A percentile compares a stretch with the other conserved stretches of the same genome.
phyloP scores from a whole-genome alignment of 1,284 basidiomycete species.

The Sporisorium scitamineum region DNA sequence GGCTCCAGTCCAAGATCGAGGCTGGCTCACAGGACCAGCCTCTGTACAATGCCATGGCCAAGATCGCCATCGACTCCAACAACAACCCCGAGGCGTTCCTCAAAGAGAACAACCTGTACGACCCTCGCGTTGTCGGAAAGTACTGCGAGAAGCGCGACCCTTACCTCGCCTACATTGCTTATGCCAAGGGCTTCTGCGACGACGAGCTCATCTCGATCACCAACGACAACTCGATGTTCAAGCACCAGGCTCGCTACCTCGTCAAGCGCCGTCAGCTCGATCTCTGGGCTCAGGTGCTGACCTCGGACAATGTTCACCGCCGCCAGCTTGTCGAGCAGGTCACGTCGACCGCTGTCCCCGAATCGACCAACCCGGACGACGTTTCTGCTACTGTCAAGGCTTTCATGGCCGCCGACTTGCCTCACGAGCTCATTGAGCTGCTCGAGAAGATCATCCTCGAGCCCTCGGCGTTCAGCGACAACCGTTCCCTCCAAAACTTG shows the following conservation, averaged over 20 bases:
- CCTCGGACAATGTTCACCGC: constrained; percentile 89
- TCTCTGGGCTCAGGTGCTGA: constrained; percentile 95
- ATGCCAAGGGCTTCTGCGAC: constrained; percentile 99
- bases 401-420: constrained; percentile 96
- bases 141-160: constrained; percentile 99
- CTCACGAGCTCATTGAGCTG: constrained; percentile 95
- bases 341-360: constrained; percentile 84
- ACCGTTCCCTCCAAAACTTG: constrained; percentile 78
- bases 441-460: constrained; percentile 99
- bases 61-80: constrained; percentile 99
- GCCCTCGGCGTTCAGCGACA: constrained; percentile 96
- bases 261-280: constrained; percentile 95
- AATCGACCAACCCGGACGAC: constrained; percentile 97
- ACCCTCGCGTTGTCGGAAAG: constrained; percentile 95
- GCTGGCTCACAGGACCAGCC: constrained; percentile 91
- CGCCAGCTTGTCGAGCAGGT: constrained; percentile 95
- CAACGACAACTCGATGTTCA: constrained; percentile 99
- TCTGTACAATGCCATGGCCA: constrained; percentile 96
- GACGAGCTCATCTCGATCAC: constrained; percentile 97
- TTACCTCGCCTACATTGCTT: constrained; percentile 98
- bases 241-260: constrained; percentile 97
- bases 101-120: constrained; percentile 98
- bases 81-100: constrained; percentile 97
- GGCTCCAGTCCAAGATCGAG: constrained; percentile 93
- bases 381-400: constrained; percentile 99